phyloP scores from a whole-genome alignment of 768 basidiomycete genomes.

The Leucogyrophana mollusca region DNA sequence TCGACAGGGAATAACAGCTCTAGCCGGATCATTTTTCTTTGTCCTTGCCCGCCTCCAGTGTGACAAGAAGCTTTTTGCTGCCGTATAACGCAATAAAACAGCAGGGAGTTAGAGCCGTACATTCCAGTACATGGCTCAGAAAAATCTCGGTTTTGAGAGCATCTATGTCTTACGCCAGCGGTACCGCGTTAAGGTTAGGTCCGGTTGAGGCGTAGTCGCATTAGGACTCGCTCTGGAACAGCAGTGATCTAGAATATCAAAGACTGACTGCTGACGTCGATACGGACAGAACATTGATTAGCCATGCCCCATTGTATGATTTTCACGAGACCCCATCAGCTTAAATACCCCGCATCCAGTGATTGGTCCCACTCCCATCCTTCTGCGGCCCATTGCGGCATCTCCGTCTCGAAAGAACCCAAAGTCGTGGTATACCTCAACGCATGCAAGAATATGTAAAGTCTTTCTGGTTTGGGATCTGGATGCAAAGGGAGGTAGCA shows the following conservation, averaged over 20 bases:
- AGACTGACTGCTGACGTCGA: too few species aligned
- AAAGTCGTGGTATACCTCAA: constrained; percentile 78
- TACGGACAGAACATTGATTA: too few species aligned
- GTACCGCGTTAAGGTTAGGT: too few species aligned
- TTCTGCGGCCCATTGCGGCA: constrained; percentile 86
- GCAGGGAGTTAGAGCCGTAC: neutral
- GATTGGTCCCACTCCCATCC: constrained; percentile 66
- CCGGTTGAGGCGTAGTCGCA: too few species aligned
- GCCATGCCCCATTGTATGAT: too few species aligned
- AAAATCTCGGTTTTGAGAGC: too few species aligned
- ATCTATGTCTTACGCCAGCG: too few species aligned
- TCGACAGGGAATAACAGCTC: constrained; percentile 10
- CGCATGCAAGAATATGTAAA: constrained; percentile 97
- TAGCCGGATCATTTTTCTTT: constrained; percentile 11
- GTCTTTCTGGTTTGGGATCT: constrained; percentile 87
- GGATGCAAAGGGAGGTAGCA: constrained; percentile 93
- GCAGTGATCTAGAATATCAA: too few species aligned
- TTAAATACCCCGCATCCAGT: constrained; percentile 10
- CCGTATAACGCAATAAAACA: too few species aligned
- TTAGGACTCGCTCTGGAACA: too few species aligned
- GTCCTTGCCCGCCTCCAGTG: constrained; percentile 6
- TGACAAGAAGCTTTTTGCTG: constrained; percentile 2
- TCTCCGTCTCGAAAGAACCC: constrained; percentile 80
- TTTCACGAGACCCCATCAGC: too few species aligned
- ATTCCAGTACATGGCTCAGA: too few species aligned